Conservation (phyloP, 2,329 filamentous ascomycete genomes). For the Phialophora expanda region DNA sequence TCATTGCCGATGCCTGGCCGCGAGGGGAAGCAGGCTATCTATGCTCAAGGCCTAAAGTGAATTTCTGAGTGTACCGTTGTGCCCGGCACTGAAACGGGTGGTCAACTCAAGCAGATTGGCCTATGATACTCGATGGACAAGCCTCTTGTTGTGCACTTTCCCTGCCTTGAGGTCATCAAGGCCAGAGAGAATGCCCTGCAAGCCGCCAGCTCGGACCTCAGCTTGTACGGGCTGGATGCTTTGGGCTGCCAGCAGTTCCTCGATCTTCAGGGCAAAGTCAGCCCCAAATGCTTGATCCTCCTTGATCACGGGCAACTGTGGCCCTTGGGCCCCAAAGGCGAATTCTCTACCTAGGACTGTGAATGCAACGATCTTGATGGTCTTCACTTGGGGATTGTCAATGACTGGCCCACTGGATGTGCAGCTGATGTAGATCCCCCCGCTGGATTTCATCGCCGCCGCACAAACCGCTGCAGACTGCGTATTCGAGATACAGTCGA, state of each 20-base stretch:
- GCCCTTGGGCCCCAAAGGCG: not conserved
- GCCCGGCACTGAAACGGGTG: too few relatives aligned
- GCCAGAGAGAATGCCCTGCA: conserved; percentile 8
- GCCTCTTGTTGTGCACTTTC: conserved; percentile 2
- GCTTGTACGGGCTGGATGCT: not conserved
- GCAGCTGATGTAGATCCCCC: not conserved
- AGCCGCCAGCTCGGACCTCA: conserved; percentile 5
- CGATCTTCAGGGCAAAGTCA: not conserved
- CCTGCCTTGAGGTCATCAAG: conserved; percentile 10
- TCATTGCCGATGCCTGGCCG: too few relatives aligned
- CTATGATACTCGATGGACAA: conserved; percentile 1
- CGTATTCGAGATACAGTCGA: conserved; percentile 12
- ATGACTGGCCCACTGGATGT: not conserved
- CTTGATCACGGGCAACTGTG: not conserved
- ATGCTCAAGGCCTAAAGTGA: too few relatives aligned
- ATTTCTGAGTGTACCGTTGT: too few relatives aligned
- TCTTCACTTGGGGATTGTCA: not conserved
- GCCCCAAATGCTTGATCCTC: not conserved
- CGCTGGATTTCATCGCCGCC: not conserved
- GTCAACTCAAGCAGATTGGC: not conserved
- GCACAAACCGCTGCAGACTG: conserved; percentile 10
- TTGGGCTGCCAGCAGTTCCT: not conserved
- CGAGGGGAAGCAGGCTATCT: too few relatives aligned
- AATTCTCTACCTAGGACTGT: not conserved
- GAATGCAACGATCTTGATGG: conserved; percentile 1